Conservation (phyloP, 75 land plant species). For the Ceratopteris richardii region DNA sequence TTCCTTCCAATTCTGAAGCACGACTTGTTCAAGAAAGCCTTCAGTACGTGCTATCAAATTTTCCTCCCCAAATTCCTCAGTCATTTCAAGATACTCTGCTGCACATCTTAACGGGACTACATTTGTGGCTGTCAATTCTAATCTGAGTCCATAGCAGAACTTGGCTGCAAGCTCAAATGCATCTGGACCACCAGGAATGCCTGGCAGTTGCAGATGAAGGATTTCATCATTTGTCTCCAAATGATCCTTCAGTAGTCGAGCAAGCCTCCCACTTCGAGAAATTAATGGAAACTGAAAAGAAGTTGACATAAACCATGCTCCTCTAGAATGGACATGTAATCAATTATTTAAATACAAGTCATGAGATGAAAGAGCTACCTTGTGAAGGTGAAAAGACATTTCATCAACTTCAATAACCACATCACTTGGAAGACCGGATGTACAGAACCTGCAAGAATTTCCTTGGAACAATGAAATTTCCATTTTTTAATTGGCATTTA, state of each 20-base stretch:
- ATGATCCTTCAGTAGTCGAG: conserved; percentile 16
- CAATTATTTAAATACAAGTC: no score
- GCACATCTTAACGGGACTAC: conserved; percentile 67
- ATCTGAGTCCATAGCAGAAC: conserved; percentile 74
- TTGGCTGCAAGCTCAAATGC: conserved; percentile 70
- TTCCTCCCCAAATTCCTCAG: conserved; percentile 66
- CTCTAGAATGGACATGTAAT: no score
- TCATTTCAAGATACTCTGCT: conserved; percentile 70
- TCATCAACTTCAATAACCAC: conserved; percentile 64
- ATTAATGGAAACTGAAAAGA: conserved; percentile 34
- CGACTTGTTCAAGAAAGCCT: conserved; percentile 66
- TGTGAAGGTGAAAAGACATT: conserved; percentile 92
- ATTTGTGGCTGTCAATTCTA: conserved; percentile 65
- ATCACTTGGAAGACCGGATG: conserved; percentile 84
- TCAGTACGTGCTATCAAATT: conserved; percentile 67
- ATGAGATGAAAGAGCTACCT: no score
- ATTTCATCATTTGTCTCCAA: conserved; percentile 23
- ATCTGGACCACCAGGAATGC: conserved; percentile 69
- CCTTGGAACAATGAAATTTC: no score
- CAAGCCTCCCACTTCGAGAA: conserved; percentile 28
- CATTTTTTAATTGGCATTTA: no score
- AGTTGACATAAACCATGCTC: no score
- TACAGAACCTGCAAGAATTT: conserved; percentile 87
- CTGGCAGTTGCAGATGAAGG: conserved; percentile 36
- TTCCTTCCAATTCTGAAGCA: conserved; percentile 70